Percentiles rank a stretch among this genome's conserved stretches.
Conservation (phyloP, 2,329 filamentous ascomycete species). For the Calonectria fujianensis region DNA sequence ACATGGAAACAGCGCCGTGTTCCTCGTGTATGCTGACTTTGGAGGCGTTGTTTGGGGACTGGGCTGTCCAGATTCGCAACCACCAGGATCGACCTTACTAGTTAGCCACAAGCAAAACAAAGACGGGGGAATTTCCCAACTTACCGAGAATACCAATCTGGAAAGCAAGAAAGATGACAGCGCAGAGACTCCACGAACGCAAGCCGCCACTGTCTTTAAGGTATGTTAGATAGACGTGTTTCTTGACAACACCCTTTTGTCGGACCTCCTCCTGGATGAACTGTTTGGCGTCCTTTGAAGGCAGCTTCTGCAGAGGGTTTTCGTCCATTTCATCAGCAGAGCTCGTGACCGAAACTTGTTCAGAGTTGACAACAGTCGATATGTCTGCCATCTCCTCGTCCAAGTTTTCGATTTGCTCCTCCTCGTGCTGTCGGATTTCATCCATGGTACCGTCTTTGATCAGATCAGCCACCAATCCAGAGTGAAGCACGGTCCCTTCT, state of each 20-base stretch:
- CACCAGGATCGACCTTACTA: conserved; percentile 74
- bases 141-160: conserved; percentile 73
- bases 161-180: conserved; percentile 72
- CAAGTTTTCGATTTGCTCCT: conserved; percentile 65
- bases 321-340: conserved; percentile 62
- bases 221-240: conserved; percentile 80
- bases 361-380: conserved; percentile 73
- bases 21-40: conserved; percentile 56
- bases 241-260: conserved; percentile 81
- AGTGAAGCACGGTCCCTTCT: conserved; percentile 78
- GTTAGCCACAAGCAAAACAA: not conserved
- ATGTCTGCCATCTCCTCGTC: conserved; percentile 67
- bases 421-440: conserved; percentile 75
- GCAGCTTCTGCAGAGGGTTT: conserved; percentile 68
- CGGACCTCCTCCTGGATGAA: conserved; percentile 86
- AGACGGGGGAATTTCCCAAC: conserved; percentile 44
- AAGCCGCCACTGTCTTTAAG: conserved; percentile 79
- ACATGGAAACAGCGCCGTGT: conserved; percentile 65
- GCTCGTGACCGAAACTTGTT: conserved; percentile 66
- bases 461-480: conserved; percentile 80
- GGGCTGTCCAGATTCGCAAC: conserved; percentile 77
- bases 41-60: conserved; percentile 41
- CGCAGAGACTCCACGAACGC: conserved; percentile 74
- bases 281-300: conserved; percentile 76
- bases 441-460: conserved; percentile 73